Evolutionary conservation across 768 basidiomycete species (phyloP).

Genomic region (Leccinum barrowsii): DNA sequence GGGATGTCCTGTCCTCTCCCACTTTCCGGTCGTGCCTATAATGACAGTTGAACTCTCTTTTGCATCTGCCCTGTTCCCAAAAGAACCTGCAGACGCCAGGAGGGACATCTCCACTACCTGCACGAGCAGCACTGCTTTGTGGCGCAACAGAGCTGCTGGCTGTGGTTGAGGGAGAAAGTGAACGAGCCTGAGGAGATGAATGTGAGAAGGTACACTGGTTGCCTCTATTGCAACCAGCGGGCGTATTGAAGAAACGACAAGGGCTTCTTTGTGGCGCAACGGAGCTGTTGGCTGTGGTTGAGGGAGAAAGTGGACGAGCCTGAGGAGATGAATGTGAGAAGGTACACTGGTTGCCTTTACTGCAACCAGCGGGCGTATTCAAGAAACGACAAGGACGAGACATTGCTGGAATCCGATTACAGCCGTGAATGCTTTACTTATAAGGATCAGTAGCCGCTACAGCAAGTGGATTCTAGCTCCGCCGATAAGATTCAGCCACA

Average conservation of each 20-base stretch:
- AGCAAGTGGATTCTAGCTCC: not conserved
- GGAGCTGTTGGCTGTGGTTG: slow-evolving; percentile 11
- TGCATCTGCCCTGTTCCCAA: slow-evolving; percentile 47
- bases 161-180: slow-evolving; percentile 6
- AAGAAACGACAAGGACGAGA: slow-evolving; percentile 40
- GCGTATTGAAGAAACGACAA: slow-evolving; percentile 41
- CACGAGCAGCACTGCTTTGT: not conserved
- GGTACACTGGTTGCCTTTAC: slow-evolving; percentile 38
- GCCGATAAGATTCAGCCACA: not conserved
- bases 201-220: slow-evolving; percentile 37
- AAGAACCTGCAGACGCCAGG: slow-evolving; percentile 45
- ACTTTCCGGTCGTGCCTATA: slow-evolving; percentile 35
- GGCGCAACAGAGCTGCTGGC: slow-evolving; percentile 1
- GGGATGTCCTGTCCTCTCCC: slow-evolving; percentile 2
- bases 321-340: slow-evolving; percentile 28
- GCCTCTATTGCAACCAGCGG: slow-evolving; percentile 48
- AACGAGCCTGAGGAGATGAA: slow-evolving; percentile 1
- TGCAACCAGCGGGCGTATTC: slow-evolving; percentile 44
- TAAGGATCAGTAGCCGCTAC: not conserved
- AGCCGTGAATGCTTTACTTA: not conserved
- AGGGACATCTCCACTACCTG: slow-evolving; percentile 12
- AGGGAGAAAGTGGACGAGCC: slow-evolving; percentile 1
- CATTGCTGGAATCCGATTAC: slow-evolving; percentile 4
- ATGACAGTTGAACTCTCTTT: slow-evolving; percentile 42
- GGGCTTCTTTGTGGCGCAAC: slow-evolving; percentile 7